Conservation (phyloP, 2,329 filamentous ascomycete genomes). For the Botrytis paeoniae region DNA sequence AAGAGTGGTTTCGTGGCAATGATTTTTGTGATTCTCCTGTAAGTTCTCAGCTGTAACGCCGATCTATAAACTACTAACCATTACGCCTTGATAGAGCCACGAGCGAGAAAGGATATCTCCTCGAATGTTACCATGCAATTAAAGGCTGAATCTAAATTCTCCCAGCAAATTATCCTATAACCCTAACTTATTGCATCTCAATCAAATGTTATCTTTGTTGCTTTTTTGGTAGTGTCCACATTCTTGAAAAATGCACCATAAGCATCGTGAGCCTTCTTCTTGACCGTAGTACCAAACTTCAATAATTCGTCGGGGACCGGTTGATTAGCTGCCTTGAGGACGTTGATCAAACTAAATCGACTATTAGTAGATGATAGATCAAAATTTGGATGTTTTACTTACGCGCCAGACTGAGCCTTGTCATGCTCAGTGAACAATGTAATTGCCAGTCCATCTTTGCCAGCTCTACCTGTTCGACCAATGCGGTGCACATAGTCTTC, state of each 20-base stretch:
- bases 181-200: constrained; percentile 32
- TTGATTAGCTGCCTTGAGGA: constrained; percentile 90
- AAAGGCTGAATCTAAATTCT: constrained; percentile 33
- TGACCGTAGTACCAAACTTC: constrained; percentile 96
- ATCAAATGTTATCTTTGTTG: constrained; percentile 92
- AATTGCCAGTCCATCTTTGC: constrained; percentile 82
- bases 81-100: constrained; percentile 44
- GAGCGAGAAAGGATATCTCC: constrained; percentile 53
- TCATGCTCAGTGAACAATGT: constrained; percentile 95
- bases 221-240: constrained; percentile 75
- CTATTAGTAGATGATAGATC: constrained; percentile 28
- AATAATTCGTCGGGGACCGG: constrained; percentile 84
- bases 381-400: constrained; percentile 48
- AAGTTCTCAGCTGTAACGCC: constrained; percentile 39
- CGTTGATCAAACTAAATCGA: constrained; percentile 75
- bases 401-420: constrained; percentile 86
- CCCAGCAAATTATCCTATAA: constrained; percentile 17
- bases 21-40: constrained; percentile 57
- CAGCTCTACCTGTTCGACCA: constrained; percentile 89
- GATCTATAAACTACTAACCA: constrained; percentile 17
- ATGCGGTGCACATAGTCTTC: constrained; percentile 98
- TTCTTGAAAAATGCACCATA: constrained; percentile 97
- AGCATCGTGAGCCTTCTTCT: constrained; percentile 95
- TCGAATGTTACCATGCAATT: constrained; percentile 49
- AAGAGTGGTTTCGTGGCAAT: constrained; percentile 50